phyloP scores from a whole-genome alignment of 202 grass and related monocot genomes.

The Panicum hallii region DNA sequence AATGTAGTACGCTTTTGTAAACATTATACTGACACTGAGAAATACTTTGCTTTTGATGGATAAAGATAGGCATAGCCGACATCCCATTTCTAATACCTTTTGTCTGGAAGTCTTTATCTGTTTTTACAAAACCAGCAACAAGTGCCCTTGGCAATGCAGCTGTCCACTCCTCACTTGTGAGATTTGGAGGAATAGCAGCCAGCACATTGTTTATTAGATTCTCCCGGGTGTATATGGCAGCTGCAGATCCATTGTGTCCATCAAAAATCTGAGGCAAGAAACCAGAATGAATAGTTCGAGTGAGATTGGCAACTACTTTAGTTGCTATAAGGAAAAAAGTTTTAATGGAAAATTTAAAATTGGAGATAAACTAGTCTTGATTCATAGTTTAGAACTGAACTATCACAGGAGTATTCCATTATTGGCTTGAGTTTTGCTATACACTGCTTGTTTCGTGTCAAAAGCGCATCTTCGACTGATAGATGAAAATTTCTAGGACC shows the following conservation, averaged over 20 bases:
- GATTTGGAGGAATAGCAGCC: conserved; percentile 78
- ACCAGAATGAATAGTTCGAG: conserved; percentile 46
- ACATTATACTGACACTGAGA: conserved; percentile 7
- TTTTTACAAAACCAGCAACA: conserved; percentile 97
- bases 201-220: conserved; percentile 86
- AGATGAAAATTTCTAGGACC: conserved; percentile 26
- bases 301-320: conserved; percentile 42
- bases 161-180: conserved; percentile 95
- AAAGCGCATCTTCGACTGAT: conserved; percentile 28
- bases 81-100: conserved; percentile 59
- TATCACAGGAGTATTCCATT: conserved; percentile 30
- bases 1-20: conserved; percentile 18
- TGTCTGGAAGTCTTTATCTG: conserved; percentile 93
- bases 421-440: conserved; percentile 15
- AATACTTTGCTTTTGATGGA: conserved; percentile 35
- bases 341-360: not conserved
- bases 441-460: conserved; percentile 8
- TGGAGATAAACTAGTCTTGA: conserved; percentile 4
- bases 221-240: conserved; percentile 91
- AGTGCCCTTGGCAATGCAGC: conserved; percentile 91
- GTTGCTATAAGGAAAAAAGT: conserved; percentile 2
- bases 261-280: conserved; percentile 81
- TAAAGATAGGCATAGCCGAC: conserved; percentile 8
- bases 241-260: conserved; percentile 91
- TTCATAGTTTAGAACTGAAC: conserved; percentile 21